Evolutionary conservation across 169 alveolate genomes (phyloP), one percentile per base, ranked within the genome.

Genomic region (Theileria orientalis): DNA sequence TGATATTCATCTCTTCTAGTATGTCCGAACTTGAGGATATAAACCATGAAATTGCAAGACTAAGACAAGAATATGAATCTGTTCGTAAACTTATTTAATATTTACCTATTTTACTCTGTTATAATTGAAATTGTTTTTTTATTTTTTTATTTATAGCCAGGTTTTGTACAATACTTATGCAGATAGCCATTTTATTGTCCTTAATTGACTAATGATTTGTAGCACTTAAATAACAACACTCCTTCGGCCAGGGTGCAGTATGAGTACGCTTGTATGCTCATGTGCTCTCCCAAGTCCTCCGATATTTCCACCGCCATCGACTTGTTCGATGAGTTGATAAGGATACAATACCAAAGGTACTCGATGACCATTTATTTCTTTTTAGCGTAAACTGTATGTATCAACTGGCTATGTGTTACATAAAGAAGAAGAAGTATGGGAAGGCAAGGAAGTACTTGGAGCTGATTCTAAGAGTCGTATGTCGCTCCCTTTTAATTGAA

Each of bases 331-430:
- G 88, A 80, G 33, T 64, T 80, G 49, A 35, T 80, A 11, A 13
- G 84, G 32, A 60, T 80, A 23, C 75, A 74, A 40, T 80, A 63
- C 32, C 41, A 63, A 49, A 80, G 83, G 88, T 80, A 25, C 1
- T 30, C 14, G 23, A 3, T 27, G 16, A 14, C 0, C 33, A 35
- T 3, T 25, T 27, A 51, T 23, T 51, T 27, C 13, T 40, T 54
- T 60, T 63, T 33, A 80, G 88, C 59, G 82, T 42, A 25, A 76
- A 83, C 33, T 83, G 91, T 32, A 68, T 87, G 78, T 87, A 87
- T 70, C 93, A 87, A 57, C 84, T 87, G 68, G 90, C 93, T 49
- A 64, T 87, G 62, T 84, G 90, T 49, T 89, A 83, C 63, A 87
- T 87, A 57, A 87, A 83, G 63, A 62, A 74, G 47, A 41, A 89